phyloP scores from a whole-genome alignment of 495 filamentous ascomycete genomes.

The Penicillium mononematosum region DNA sequence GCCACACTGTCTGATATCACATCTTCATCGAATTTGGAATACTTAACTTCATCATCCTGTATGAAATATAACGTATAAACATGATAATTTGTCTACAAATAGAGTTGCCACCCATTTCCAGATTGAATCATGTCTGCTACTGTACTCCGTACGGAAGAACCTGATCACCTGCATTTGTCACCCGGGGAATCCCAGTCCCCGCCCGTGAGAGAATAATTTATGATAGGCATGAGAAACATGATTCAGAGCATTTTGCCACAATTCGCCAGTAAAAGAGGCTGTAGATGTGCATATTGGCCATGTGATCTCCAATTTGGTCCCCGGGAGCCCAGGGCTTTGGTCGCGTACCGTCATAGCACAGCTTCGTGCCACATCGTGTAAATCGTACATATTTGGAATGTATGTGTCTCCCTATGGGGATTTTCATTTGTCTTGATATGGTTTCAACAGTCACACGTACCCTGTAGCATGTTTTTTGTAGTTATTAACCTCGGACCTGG shows the following conservation, averaged over 20 bases:
- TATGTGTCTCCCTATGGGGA: background rate
- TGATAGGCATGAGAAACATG: background rate
- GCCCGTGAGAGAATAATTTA: background rate
- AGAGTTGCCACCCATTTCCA: too few species aligned
- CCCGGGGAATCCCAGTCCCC: background rate
- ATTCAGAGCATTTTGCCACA: background rate
- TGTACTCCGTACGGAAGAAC: too few species aligned
- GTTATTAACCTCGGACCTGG: background rate
- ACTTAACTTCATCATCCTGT: background rate
- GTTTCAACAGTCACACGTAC: background rate
- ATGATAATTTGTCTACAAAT: background rate
- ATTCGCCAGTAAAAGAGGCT: background rate
- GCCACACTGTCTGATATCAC: background rate
- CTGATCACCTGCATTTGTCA: background rate
- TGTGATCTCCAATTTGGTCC: too few species aligned
- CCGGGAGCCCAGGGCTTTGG: conserved; percentile 7
- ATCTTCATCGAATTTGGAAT: background rate
- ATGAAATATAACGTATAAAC: background rate
- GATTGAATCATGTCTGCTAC: too few species aligned
- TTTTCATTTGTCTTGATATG: conserved; percentile 3
- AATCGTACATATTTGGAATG: background rate
- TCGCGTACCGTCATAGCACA: conserved; percentile 5
- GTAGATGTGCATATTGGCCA: background rate
- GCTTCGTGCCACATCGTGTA: background rate
- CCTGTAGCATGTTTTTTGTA: background rate